These are phyloP conservation scores for Condylostoma magnum DNA, from an alignment of 169 alveolate genomes.

Conservation along the genomic window DNA sequence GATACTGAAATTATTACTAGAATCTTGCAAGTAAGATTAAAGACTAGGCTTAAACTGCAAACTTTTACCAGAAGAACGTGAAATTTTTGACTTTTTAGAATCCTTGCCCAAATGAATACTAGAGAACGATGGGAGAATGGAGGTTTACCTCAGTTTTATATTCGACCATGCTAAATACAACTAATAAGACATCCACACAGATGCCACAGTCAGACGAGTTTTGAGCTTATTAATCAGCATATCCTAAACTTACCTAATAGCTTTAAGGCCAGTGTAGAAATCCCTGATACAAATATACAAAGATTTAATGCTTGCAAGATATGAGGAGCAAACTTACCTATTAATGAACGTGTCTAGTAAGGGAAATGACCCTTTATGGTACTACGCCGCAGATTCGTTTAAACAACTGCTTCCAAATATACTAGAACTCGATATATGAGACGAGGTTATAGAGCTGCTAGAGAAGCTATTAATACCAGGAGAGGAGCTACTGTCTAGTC, in stretches of 20 bases:
- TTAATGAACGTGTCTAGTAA: conserved; percentile 23
- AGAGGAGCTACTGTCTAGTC: not conserved
- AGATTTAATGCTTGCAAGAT: not conserved
- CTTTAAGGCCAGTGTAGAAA: not conserved
- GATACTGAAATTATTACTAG: not conserved
- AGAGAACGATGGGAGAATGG: not conserved
- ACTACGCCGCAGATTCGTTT: conserved; percentile 17
- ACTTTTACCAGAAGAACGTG: conserved; percentile 5
- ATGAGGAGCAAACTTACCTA: not conserved
- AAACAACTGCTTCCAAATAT: conserved; percentile 6
- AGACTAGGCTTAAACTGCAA: not conserved
- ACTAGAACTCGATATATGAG: conserved; percentile 10
- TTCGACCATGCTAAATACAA: not conserved
- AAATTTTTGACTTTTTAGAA: conserved; percentile 21
- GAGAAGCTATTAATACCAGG: not conserved
- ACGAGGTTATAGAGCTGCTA: not conserved
- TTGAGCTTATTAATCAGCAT: not conserved
- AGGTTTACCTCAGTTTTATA: not conserved
- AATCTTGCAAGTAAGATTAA: conserved; percentile 13
- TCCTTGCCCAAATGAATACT: not conserved
- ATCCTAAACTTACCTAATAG: not conserved
- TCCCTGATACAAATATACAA: not conserved
- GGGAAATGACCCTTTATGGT: conserved; percentile 20
- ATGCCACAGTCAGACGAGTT: not conserved
- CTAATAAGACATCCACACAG: conserved; percentile 21